phyloP scores from a whole-genome alignment of 495 filamentous ascomycete genomes.

The Chaetomium fimeti region DNA sequence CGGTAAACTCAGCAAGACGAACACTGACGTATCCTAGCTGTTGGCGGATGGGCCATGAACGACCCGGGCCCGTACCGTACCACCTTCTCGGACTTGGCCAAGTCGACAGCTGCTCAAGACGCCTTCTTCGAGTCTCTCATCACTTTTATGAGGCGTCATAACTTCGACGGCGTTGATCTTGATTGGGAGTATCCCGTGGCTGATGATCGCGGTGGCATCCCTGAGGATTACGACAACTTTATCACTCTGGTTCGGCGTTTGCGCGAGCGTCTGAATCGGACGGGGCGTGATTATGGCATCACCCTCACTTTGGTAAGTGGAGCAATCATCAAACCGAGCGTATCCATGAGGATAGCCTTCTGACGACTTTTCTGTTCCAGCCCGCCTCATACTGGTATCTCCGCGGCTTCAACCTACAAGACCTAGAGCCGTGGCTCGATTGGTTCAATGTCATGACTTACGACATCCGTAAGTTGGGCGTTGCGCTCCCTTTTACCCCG shows the following conservation, averaged over 20 bases:
- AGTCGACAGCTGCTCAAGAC: conserved; percentile 29
- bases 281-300: conserved; percentile 23
- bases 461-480: conserved; percentile 23
- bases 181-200: conserved; percentile 47
- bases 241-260: conserved; percentile 26
- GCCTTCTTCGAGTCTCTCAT: conserved; percentile 12
- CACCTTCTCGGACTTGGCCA: conserved; percentile 32
- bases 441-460: conserved; percentile 39
- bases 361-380: conserved; percentile 14
- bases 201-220: conserved; percentile 31
- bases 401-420: conserved; percentile 27
- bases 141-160: conserved; percentile 30
- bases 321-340: not conserved
- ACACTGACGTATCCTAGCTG: not conserved
- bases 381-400: conserved; percentile 27
- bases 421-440: conserved; percentile 20
- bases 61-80: conserved; percentile 30
- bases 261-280: conserved; percentile 20
- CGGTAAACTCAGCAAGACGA: too few species aligned
- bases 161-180: conserved; percentile 40
- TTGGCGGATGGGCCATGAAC: conserved; percentile 48
- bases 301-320: not conserved
- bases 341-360: not conserved
- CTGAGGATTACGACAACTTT: conserved; percentile 36
- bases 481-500: too few species aligned